Base-by-base conservation (phyloP, 148 eudicot genomes). In the Rhododendron molle region DNA sequence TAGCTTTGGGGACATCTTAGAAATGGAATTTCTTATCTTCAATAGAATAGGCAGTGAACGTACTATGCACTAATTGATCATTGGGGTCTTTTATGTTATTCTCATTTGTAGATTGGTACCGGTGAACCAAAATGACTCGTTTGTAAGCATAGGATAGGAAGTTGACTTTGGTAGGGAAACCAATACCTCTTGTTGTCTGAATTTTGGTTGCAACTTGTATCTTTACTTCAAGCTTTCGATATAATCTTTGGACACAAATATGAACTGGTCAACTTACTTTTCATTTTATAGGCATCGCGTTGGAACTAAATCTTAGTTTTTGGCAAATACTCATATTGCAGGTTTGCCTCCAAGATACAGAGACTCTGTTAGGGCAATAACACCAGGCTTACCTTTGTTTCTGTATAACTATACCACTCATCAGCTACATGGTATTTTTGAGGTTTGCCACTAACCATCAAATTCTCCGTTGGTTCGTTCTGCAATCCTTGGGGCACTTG, bases 261-360 rank as follows among this genome's bases (percentile, higher is more conserved):
- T 34, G 78, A 23, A 30, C 69, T 54, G 34, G 47, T 54, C 4
- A 36, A 58, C 65, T 58, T 71, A 40, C 76, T 54, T 84, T 0
- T 32, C 23, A 8, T 50, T 30, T 52, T 7, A 2, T 9, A 30
- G 15, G 7, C 65, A 15, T 26, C 21, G 0, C 1, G 34, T 1
- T 6, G 21, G 40, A 81, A 60, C 16, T 34, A 32, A 21, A 32
- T 20, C 28, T 73, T 85, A 30, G 81, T 54, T 76, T 54, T 71
- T 86, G 21, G 60, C 83, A 83, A 86, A 71, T 76, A 76, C 83
- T 74, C 69, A 50, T 30, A 80, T 85, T 90, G 90, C 89, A 97
- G 99, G 99, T 83, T 91, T 97, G 85, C 99, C 99, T 36, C 99
- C 99, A 56, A 94, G 98, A 89, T 97, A 97, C 88, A 92, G 99